A percentile compares a stretch with the other conserved stretches of the same genome.
Evolutionary conservation across 345 rosid species (phyloP).

Genomic region (Corchorus capsularis): DNA sequence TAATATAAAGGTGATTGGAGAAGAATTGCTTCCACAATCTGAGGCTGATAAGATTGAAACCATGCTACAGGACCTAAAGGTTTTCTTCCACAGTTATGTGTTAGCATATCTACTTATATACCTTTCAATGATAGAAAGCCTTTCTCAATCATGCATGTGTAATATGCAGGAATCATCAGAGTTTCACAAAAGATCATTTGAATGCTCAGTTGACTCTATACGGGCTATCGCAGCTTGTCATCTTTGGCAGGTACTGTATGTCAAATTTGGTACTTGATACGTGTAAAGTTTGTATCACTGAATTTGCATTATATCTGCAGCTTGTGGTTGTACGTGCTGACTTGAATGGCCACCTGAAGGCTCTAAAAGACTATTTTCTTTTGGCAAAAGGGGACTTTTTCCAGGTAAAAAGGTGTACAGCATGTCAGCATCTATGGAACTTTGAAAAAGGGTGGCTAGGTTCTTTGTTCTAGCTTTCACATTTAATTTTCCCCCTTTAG

Average conservation of each 20-base stretch:
- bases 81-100: constrained; percentile 25
- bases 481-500: too few relatives aligned
- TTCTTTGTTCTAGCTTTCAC: background rate
- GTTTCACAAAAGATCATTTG: constrained; percentile 93
- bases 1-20: constrained; percentile 57
- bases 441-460: background rate
- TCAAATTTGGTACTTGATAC: constrained; percentile 13
- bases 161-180: constrained; percentile 78
- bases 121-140: constrained; percentile 8
- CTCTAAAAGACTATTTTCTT: constrained; percentile 94
- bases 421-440: background rate
- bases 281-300: constrained; percentile 14
- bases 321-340: constrained; percentile 95
- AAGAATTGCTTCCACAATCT: constrained; percentile 86
- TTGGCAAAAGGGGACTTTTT: constrained; percentile 96
- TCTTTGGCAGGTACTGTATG: constrained; percentile 94
- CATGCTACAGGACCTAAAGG: constrained; percentile 90
- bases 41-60: constrained; percentile 96
- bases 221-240: constrained; percentile 95
- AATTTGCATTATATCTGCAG: constrained; percentile 47
- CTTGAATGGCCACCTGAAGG: constrained; percentile 92
- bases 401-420: constrained; percentile 58
- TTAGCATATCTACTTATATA: constrained; percentile 1
- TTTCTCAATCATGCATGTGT: constrained; percentile 3
- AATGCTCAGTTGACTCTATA: constrained; percentile 79